Evolutionary conservation across 176 grass and related monocot genomes (phyloP).

Genomic region (Triticum dicoccoides): DNA sequence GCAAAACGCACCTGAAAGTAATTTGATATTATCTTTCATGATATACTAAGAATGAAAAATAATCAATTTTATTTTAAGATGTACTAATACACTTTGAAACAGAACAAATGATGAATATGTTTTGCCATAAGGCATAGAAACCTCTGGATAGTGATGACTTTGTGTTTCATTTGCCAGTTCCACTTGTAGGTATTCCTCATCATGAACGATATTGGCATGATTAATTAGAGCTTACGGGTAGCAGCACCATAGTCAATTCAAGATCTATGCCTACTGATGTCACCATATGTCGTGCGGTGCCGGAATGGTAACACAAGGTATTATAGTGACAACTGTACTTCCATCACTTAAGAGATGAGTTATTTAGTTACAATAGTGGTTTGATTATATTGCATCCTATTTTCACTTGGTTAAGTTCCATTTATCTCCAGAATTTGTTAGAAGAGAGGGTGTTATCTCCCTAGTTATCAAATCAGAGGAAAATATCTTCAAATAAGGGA

Average conservation of each 20-base stretch:
- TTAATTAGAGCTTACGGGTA: not conserved
- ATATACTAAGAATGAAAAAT: not conserved
- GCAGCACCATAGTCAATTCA: not conserved
- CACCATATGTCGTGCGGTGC: not conserved
- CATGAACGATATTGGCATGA: not conserved
- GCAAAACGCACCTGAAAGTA: slow-evolving; percentile 74
- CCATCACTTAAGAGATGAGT: too few species aligned
- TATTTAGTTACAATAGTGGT: not conserved
- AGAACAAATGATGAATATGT: not conserved
- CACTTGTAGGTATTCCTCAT: not conserved
- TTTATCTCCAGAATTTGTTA: not conserved
- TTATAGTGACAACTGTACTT: not conserved
- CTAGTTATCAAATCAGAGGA: not conserved
- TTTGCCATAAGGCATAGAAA: slow-evolving; percentile 1
- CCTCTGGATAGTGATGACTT: not conserved
- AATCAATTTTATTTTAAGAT: not conserved
- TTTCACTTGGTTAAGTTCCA: not conserved
- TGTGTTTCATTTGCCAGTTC: not conserved
- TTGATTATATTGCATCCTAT: not conserved
- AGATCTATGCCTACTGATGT: not conserved
- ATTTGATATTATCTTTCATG: slow-evolving; percentile 20
- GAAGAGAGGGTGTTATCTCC: not conserved
- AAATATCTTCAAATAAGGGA: not conserved
- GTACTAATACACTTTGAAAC: not conserved
- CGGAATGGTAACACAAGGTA: not conserved